Base-by-base conservation (phyloP, 345 rosid species). In the Dovyalis caffra region DNA sequence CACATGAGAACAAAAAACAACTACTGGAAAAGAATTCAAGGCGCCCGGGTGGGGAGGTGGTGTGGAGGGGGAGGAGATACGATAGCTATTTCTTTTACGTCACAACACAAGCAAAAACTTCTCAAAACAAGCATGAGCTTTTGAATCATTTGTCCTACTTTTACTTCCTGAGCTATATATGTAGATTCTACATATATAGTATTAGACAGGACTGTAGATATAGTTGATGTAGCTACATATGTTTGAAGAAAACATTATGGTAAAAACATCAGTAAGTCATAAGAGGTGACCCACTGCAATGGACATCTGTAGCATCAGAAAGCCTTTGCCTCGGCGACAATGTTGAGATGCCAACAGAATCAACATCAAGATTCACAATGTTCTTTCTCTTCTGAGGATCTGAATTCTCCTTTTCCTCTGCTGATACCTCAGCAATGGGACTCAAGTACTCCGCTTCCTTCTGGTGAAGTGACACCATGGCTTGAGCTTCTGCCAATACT, bases 301-400 rank as follows among this genome's bases (percentile, higher is more conserved):
- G 93, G 75, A 96, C 99, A 88, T 96, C 97, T 33, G 97, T 82
- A 79, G 96, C 84, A 81, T 96, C 94, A 20, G 93, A 90, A 49
- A 91, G 87, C 77, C 97, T 90, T 83, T 88, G 97, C 82, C 94
- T 87, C 0, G 98, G 97, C 21, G 99, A 96, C 74, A 88, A 85
- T 56, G 87, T 81, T 33, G 87, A 72, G 58, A 87, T 83, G 66
- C 91, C 93, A 63, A 91, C 90, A 66, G 88, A 86, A 40, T 96
- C 98, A 1, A 96, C 85, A 60, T 91, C 99, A 1, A 74, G 76
- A 74, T 96, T 96, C 83, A 78, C 81, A 64, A 92, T 91, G 78
- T 68, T 87, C 69, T 93, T 96, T 56, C 97, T 87, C 86, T 96
- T 93, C 69, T 88, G 97, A 11, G 87, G 64, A 67, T 93, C 98